Percentiles rank a stretch among this genome's conserved stretches.
These are phyloP conservation scores for Macaranga tanarius DNA, from an alignment of 441 rosid species.

Conservation along the genomic window DNA sequence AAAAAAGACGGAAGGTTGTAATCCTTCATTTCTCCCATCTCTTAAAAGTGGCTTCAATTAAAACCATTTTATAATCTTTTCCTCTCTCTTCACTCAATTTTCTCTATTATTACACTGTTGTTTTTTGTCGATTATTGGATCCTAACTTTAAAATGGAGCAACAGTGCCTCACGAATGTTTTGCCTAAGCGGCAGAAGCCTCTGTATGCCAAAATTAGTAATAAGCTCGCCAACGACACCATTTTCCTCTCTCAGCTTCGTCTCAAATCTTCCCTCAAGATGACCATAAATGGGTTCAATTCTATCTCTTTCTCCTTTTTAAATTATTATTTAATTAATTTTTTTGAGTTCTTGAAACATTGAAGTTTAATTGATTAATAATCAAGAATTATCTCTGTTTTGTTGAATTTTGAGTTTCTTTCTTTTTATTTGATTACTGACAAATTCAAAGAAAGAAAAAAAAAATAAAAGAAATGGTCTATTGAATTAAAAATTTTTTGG, in stretches of 20 bases:
- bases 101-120: too few relatives aligned
- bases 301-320: slow-evolving; percentile 3
- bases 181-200: slow-evolving; percentile 92
- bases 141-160: too few relatives aligned
- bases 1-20: too few relatives aligned
- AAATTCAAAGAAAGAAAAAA: background rate
- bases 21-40: too few relatives aligned
- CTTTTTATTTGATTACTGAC: slow-evolving; percentile 17
- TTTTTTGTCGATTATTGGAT: too few relatives aligned
- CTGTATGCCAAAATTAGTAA: slow-evolving; percentile 84
- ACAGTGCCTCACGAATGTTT: slow-evolving; percentile 51
- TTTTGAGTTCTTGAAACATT: background rate
- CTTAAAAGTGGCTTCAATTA: too few relatives aligned
- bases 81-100: too few relatives aligned
- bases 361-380: background rate
- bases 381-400: too few relatives aligned
- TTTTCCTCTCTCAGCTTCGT: slow-evolving; percentile 67
- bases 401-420: background rate
- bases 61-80: too few relatives aligned
- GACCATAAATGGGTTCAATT: slow-evolving; percentile 87
- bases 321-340: background rate
- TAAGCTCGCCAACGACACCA: slow-evolving; percentile 73
- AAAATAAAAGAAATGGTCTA: background rate
- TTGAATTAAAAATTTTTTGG: background rate
- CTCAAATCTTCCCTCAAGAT: slow-evolving; percentile 86